Percentiles rank a stretch among this genome's conserved stretches.
Conservation (phyloP, 352 stramenopile genomes). For the Globisporangium nodosum region DNA sequence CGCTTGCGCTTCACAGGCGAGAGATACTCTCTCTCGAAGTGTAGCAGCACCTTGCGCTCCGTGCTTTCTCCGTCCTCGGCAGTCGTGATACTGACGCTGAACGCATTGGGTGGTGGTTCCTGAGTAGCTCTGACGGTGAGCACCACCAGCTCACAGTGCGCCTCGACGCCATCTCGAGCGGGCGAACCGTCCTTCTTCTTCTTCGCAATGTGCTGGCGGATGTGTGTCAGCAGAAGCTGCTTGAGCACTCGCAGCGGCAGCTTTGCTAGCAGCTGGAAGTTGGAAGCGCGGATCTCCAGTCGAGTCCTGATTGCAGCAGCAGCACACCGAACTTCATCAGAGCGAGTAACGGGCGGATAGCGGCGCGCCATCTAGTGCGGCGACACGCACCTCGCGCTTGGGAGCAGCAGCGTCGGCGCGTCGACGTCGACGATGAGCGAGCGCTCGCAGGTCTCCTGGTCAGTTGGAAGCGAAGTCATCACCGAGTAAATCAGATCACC, state of each 20-base stretch:
- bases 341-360: background rate
- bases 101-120: background rate
- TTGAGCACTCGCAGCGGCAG: slow-evolving; percentile 31
- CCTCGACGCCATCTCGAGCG: background rate
- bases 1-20: background rate
- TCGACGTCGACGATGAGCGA: slow-evolving; percentile 9
- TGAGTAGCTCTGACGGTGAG: slow-evolving; percentile 4
- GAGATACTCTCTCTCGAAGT: slow-evolving; percentile 3
- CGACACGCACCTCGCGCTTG: background rate
- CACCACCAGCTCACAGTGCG: background rate
- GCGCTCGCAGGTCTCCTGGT: slow-evolving; percentile 3
- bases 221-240: slow-evolving; percentile 16
- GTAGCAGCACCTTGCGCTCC: slow-evolving; percentile 2
- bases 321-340: background rate
- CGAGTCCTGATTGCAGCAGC: background rate
- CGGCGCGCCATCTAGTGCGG: background rate
- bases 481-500: background rate
- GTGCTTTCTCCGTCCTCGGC: background rate
- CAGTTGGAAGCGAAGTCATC: background rate
- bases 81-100: slow-evolving; percentile 3
- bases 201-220: background rate
- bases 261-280: slow-evolving; percentile 17
- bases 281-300: slow-evolving; percentile 6
- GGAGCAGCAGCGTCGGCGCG: slow-evolving; percentile 5
- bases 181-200: background rate